These are phyloP conservation scores for Penicillium coffeae DNA, from an alignment of 495 filamentous ascomycete genomes.

Conservation along the genomic window DNA sequence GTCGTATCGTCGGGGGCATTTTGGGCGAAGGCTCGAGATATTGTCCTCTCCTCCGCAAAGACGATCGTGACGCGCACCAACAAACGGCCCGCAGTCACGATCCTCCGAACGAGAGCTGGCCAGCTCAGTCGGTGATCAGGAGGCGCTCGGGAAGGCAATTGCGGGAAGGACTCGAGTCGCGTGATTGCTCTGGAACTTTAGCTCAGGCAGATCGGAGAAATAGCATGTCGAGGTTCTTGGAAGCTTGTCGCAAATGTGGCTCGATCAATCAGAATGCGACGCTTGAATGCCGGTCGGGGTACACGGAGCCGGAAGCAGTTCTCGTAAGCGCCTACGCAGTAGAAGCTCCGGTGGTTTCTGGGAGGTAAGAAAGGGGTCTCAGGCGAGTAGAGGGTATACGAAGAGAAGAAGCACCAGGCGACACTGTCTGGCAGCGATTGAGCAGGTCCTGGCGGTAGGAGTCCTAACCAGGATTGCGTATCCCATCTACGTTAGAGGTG, in stretches of 20 bases:
- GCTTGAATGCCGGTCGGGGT: conserved; percentile 5
- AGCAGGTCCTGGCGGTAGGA: neutral
- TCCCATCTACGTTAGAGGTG: conserved; percentile 8
- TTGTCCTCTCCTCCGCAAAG: neutral
- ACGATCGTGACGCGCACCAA: conserved; percentile 10
- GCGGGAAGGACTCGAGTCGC: conserved; percentile 1
- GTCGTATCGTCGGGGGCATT: conserved; percentile 64
- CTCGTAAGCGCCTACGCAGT: neutral
- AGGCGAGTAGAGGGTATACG: neutral
- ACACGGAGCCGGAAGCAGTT: conserved; percentile 13
- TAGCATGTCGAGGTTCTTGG: conserved; percentile 12
- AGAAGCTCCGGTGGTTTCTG: neutral
- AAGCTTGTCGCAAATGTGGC: conserved; percentile 2
- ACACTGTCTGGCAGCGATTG: conserved; percentile 1
- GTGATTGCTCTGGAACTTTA: conserved; percentile 6
- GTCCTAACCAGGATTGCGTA: conserved; percentile 9
- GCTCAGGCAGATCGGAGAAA: conserved; percentile 9
- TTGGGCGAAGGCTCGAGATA: conserved; percentile 10
- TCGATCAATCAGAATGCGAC: conserved; percentile 15
- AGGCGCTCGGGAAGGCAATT: neutral
- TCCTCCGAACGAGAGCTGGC: neutral
- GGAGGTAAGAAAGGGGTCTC: no score
- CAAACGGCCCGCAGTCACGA: neutral
- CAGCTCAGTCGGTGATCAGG: neutral
- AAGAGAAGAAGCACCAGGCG: neutral